Evolutionary conservation across 2,329 filamentous ascomycete genomes (phyloP), one percentile per base, ranked within the genome.

Genomic region (Calonectria leucothoes): DNA sequence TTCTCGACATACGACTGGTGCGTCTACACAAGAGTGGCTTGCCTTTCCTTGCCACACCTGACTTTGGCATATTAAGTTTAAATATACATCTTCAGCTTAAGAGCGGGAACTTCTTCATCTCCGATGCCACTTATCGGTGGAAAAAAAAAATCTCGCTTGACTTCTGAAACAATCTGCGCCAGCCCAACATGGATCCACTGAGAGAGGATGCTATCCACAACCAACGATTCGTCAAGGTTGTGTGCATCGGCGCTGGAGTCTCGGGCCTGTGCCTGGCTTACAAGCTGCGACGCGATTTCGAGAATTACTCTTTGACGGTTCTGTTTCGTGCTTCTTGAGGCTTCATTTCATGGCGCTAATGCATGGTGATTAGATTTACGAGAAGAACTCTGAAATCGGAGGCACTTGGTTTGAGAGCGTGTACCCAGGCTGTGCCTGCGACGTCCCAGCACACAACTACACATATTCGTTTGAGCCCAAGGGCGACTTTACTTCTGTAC

Each of bases 151-250:
- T 8, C 27, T 8, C 35, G n/a, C 27, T 37, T 27, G 23, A 61
- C 83, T 0, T 0, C 79, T 79, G 45, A 82, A 83, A 79, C 14
- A 73, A 77, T 6, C 74, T 67, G 29, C 82, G 82, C 14, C 82
- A 82, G 82, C 14, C 82, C 82, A 35, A 66, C 81, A 8, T 82
- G 83, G 0, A 75, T 85, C 0, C 72, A 81, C 3, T 51, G n/a
- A 45, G 67, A 74, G 4, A 76, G 74, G 15, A 77, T 23, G 74
- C 73, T 25, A 76, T 61, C 35, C 55, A 61, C 55, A 61, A 61
- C 55, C 55, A 61, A 27, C 55, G 55, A 33, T 61, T 61, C 33
- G 55, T 61, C 33, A 61, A 76, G 49, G 37, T 76, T 25, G 27
- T 73, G 2, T 75, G 74, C 5, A 14, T 75, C 23, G 74, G 74